These are phyloP conservation scores for Pholiota conissans DNA, from an alignment of 768 basidiomycete species.

Conservation along the genomic window DNA sequence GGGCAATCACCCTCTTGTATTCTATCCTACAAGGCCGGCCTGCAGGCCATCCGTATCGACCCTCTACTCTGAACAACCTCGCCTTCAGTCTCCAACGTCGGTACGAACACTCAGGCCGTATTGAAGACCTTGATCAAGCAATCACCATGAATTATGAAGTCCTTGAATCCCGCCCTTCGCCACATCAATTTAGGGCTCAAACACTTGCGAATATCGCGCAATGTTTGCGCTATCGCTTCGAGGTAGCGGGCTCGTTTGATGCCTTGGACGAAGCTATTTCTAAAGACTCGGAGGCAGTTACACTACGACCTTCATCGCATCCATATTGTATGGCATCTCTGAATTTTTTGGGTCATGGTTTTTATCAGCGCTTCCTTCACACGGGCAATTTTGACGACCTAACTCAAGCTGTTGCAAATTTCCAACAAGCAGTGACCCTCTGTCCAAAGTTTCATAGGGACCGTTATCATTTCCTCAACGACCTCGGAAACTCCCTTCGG, in stretches of 20 bases:
- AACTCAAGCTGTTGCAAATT: not conserved
- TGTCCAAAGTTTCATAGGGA: not conserved
- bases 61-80: not conserved
- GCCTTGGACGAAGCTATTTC: not conserved
- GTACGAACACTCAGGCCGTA: not conserved
- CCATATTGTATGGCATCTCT: not conserved
- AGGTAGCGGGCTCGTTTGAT: not conserved
- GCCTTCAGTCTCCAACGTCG: not conserved
- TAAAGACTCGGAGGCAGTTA: not conserved
- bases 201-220: not conserved
- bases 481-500: not conserved
- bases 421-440: not conserved
- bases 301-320: not conserved
- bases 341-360: not conserved
- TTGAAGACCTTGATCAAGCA: not conserved
- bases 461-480: not conserved
- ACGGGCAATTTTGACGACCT: not conserved
- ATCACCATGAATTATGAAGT: not conserved
- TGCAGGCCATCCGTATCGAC: not conserved
- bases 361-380: not conserved
- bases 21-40: not conserved
- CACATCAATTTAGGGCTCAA: not conserved
- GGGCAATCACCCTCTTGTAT: not conserved
- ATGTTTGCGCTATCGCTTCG: not conserved
- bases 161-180: not conserved